phyloP scores from a whole-genome alignment of 1,284 basidiomycete genomes.

The Albatrellus sp. region DNA sequence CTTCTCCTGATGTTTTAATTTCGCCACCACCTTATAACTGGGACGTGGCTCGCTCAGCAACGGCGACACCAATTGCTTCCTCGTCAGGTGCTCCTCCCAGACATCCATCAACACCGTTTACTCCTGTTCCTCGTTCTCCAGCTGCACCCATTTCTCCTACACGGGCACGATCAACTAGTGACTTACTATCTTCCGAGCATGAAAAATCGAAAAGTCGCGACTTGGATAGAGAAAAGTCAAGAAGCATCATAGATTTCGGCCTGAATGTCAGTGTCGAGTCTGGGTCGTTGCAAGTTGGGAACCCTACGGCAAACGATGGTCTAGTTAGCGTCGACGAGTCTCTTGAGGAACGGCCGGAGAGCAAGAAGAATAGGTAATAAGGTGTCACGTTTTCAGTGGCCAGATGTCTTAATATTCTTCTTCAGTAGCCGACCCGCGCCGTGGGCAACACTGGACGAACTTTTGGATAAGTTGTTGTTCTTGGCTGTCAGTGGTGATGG shows the following conservation, averaged over 20 bases:
- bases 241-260: constrained; percentile 5
- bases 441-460: constrained; percentile 61
- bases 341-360: constrained; percentile 8
- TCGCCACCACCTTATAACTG: constrained; percentile 31
- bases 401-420: constrained; percentile 1
- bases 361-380: constrained; percentile 17
- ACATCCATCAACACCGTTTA: constrained; percentile 16
- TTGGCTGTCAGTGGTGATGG: constrained; percentile 68
- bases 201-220: constrained; percentile 26
- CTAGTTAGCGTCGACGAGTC: constrained; percentile 8
- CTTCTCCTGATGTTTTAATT: constrained; percentile 48
- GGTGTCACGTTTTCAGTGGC: neutral
- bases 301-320: constrained; percentile 6
- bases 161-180: constrained; percentile 41
- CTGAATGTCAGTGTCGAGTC: constrained; percentile 2
- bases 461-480: constrained; percentile 68
- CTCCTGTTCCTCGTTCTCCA: constrained; percentile 10
- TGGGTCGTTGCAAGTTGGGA: constrained; percentile 4
- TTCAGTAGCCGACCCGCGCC: constrained; percentile 19
- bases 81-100: constrained; percentile 21
- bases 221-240: constrained; percentile 4
- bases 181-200: constrained; percentile 33
- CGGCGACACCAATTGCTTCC: constrained; percentile 36
- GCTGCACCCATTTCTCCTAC: constrained; percentile 27
- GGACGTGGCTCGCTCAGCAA: constrained; percentile 34